These are phyloP conservation scores for Neoscytalidium dimidiatum DNA, from an alignment of 2,329 filamentous ascomycete species.

Conservation along the genomic window DNA sequence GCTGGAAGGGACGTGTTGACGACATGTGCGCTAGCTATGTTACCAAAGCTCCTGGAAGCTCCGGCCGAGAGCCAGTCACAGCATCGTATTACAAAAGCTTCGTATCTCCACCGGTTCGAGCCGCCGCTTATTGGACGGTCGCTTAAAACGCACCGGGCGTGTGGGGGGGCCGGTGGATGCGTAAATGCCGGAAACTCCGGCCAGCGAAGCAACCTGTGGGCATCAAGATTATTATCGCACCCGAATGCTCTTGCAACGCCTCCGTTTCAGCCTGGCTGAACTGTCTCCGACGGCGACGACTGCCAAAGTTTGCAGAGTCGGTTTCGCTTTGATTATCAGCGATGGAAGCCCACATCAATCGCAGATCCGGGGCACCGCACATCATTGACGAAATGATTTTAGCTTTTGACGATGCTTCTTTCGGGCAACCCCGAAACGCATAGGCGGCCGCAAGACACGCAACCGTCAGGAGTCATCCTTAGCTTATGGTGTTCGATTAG, in stretches of 20 bases:
- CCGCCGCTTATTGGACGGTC: slow-evolving; percentile 4
- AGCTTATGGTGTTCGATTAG: too few species aligned
- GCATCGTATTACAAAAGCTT: slow-evolving; percentile 9
- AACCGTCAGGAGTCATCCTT: too few species aligned
- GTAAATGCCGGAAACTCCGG: neutral
- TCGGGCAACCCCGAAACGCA: neutral
- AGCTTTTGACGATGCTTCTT: neutral
- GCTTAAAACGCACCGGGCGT: neutral
- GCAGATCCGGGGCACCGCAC: neutral
- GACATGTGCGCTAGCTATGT: neutral
- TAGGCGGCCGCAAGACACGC: neutral
- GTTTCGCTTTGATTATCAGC: neutral
- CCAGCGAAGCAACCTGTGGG: neutral
- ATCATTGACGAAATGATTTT: neutral
- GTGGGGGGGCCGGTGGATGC: slow-evolving; percentile 1
- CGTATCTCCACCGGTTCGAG: neutral
- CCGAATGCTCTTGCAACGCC: neutral
- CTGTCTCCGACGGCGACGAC: neutral
- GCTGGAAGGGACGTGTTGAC: slow-evolving; percentile 13
- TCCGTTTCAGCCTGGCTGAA: neutral
- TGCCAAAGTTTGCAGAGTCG: neutral
- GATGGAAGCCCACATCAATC: neutral
- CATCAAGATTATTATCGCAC: neutral
- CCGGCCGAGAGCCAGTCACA: neutral
- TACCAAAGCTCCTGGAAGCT: neutral